Evolutionary conservation across 148 eudicot species (phyloP), one percentile per base, ranked within the genome.

Genomic region (Cornus suecica): DNA sequence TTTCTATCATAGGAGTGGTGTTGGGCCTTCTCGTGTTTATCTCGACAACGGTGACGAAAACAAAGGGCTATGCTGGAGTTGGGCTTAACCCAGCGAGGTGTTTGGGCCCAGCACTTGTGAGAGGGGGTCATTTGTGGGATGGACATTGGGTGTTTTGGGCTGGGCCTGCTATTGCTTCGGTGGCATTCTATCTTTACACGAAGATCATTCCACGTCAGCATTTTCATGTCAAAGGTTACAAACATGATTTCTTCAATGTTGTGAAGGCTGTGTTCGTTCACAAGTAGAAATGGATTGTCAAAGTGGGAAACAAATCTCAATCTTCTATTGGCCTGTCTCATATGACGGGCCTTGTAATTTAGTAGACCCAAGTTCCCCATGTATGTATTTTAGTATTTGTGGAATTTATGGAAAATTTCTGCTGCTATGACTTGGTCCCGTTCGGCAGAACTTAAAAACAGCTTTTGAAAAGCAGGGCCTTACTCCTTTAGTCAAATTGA

Each of bases 81-180:
- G 87, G 87, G 37, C 52, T 86, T 52, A 86, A 83, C 65, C 89
- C 87, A n/a, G 85, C 85, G 0, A 79, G 89, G 79, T 86, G 89
- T 61, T 77, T 86, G 45, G 89, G 89, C 29, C 83, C 87, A 4
- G 85, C 87, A 0, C 67, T 84, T 27, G 81, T 80, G 7, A 81
- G 89, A 75, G 85, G 86, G 13, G 89, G 87, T 20, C 85, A 86
- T 25, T 75, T 86, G 3, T 86, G 87, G 89, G 71, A 75, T 25
- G 83, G 85, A 41, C 89, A 86, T 34, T 86, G 85, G 87, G 78
- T 86, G 2, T 86, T 84, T 75, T 84, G 85, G 87, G 85, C 26
- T 23, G 87, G 85, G 66, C 89, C 87, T 14, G 64, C 71, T 1
- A 66, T 66, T 30, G 69, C 41, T 18, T 66, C 24, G 5, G 20